Evolutionary conservation across 1,139 yeast genomes (phyloP), one percentile per base, ranked within the genome.

Genomic region (Yueomyces sp.): DNA sequence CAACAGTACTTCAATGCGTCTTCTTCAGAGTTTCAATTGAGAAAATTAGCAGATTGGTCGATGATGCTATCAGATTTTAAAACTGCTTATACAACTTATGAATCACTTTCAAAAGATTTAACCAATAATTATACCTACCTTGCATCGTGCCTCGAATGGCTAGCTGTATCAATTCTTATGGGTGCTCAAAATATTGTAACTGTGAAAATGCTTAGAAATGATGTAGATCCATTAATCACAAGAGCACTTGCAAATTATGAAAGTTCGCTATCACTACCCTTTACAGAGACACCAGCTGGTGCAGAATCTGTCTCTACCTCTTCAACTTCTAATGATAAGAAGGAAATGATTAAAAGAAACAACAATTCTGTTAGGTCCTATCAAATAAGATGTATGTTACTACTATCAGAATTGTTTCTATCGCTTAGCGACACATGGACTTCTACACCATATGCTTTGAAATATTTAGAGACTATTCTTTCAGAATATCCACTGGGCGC

Each of bases 31-130:
- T 85, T 86, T 52, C 72, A 76, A 40, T 69, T 87, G 33, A 67
- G 97, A 41, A 82, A 83, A 55, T 66, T 91, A 37, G 97, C 95
- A 0, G 98, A 91, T 60, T 86, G 95, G 86, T 78, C 91, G 5
- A 75, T 91, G 53, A 84, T 91, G 76, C 65, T 89, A 27, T 76
- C 89, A 39, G 96, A 91, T 63, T 91, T 83, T 67, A 81, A 81
- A 57, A 80, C 78, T 49, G 93, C 97, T 6, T 81, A 83, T 56
- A 70, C 84, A 2, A 81, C 89, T 0, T 91, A 91, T 59, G 97
- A 91, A 48, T 61, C 85, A 45, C 70, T 87, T 36, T 81, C 81
- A 49, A 81, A 83, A 52, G 96, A 89, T 58, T 81, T 80, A 52
- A 70, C 77, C 34, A 39, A 46, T 11, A 50, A 45, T 36, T 29